Percentiles rank a stretch among this genome's conserved stretches.
Evolutionary conservation across 352 stramenopile genomes (phyloP).

Genomic region (Globisporangium mamillatum): DNA sequence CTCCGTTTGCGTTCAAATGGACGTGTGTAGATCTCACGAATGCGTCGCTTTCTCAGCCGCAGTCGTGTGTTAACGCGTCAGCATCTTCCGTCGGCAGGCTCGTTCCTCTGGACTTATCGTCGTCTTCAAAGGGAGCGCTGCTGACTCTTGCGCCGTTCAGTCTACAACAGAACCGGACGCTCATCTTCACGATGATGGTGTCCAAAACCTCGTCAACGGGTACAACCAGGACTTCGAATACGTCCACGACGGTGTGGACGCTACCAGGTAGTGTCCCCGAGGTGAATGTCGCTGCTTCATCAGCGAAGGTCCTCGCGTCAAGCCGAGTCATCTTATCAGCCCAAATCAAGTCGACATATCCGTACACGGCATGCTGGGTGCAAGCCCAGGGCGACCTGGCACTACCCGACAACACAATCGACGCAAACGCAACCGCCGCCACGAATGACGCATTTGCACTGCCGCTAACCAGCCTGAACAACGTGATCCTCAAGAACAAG

Average conservation of each 20-base stretch:
- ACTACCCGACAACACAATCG: constrained; percentile 24
- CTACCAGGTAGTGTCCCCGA: constrained; percentile 40
- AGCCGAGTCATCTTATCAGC: constrained; percentile 35
- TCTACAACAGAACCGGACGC: constrained; percentile 31
- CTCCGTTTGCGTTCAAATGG: constrained; percentile 48
- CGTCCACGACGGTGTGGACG: constrained; percentile 46
- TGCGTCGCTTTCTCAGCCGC: not conserved
- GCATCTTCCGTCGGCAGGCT: constrained; percentile 16
- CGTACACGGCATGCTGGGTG: constrained; percentile 48
- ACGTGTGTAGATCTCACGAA: constrained; percentile 55
- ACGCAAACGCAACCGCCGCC: constrained; percentile 20
- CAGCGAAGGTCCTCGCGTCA: constrained; percentile 47
- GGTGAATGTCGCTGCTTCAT: constrained; percentile 28
- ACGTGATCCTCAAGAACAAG: constrained; percentile 47
- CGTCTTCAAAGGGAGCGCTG: constrained; percentile 7
- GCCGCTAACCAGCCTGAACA: constrained; percentile 49
- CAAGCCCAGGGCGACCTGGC: constrained; percentile 60
- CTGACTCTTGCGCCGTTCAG: constrained; percentile 46
- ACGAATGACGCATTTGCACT: constrained; percentile 44
- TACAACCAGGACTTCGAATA: constrained; percentile 10
- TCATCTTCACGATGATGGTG: constrained; percentile 47
- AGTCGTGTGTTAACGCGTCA: constrained; percentile 22
- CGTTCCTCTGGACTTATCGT: constrained; percentile 19
- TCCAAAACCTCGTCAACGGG: constrained; percentile 21
- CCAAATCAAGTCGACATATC: constrained; percentile 55